Evolutionary conservation across 2,329 filamentous ascomycete genomes (phyloP).

Genomic region (Epichloe uncinata): DNA sequence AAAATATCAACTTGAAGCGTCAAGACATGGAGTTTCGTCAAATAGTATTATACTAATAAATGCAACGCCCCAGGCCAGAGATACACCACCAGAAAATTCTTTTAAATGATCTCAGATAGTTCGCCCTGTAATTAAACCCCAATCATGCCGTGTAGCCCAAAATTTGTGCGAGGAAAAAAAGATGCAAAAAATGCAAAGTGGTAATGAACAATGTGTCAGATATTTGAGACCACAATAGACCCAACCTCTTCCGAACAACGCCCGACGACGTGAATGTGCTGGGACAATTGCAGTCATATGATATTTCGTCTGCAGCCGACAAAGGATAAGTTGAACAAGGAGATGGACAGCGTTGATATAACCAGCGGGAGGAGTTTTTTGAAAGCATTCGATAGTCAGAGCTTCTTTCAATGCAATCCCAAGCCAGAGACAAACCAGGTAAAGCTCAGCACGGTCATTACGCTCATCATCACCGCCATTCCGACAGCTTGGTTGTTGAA

Average conservation of each 20-base stretch:
- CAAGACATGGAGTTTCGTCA: not conserved
- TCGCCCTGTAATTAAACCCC: not conserved
- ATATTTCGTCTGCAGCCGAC: not conserved
- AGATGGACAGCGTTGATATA: not conserved
- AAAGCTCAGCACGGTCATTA: constrained; percentile 45
- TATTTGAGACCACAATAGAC: not conserved
- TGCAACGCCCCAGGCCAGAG: constrained; percentile 2
- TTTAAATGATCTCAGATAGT: not conserved
- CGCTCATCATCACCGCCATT: constrained; percentile 39
- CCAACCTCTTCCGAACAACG: not conserved
- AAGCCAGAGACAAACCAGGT: constrained; percentile 50
- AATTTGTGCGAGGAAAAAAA: not conserved
- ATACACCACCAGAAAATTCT: not conserved
- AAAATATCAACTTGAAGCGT: not conserved
- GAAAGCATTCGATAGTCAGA: not conserved
- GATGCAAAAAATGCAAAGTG: not conserved
- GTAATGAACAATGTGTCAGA: not conserved
- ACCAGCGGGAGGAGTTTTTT: not conserved
- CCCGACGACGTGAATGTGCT: not conserved
- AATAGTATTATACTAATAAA: not conserved
- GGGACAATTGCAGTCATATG: not conserved
- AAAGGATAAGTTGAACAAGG: not conserved
- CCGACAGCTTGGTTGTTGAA: constrained; percentile 34
- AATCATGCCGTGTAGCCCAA: not conserved
- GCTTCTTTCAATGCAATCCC: constrained; percentile 18